Evolutionary conservation across 1,284 basidiomycete species (phyloP).

Genomic region (Xanthoconium separans): DNA sequence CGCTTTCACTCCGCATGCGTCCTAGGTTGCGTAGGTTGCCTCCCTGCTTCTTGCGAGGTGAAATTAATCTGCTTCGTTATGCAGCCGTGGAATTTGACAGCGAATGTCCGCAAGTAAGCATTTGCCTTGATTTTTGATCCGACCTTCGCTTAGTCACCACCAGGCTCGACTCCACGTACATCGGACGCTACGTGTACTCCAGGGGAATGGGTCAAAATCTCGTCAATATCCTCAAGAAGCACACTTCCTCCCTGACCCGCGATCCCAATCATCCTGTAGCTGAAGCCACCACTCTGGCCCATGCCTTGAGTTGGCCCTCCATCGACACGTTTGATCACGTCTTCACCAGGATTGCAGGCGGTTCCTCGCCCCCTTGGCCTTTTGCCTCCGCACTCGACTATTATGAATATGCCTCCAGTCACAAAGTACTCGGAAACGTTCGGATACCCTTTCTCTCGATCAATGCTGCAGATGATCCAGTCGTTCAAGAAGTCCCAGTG

Average conservation of each 20-base stretch:
- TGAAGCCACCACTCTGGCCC: conserved; percentile 44
- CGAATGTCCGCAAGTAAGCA: conserved; percentile 56
- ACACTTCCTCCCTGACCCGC: conserved; percentile 50
- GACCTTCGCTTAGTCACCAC: conserved; percentile 8
- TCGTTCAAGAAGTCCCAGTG: conserved; percentile 65
- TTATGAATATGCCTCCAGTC: conserved; percentile 70
- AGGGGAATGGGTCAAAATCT: conserved; percentile 83
- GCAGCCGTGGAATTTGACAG: conserved; percentile 76
- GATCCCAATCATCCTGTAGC: conserved; percentile 54
- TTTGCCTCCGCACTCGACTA: conserved; percentile 78
- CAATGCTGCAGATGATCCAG: conserved; percentile 91
- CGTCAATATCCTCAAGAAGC: conserved; percentile 61
- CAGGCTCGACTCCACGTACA: conserved; percentile 63
- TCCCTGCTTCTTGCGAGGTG: conserved; percentile 6
- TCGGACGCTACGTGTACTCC: conserved; percentile 77
- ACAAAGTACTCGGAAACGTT: conserved; percentile 55
- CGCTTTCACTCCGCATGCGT: conserved; percentile 78
- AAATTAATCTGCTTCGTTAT: conserved; percentile 12
- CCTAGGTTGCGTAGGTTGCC: conserved; percentile 70
- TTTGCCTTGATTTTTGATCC: conserved; percentile 16
- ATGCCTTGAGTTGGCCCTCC: conserved; percentile 52
- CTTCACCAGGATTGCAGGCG: conserved; percentile 77
- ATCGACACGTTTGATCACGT: conserved; percentile 62
- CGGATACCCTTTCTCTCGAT: conserved; percentile 78
- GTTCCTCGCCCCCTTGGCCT: conserved; percentile 78